These are phyloP conservation scores for Phytophthora pini DNA, from an alignment of 352 stramenopile genomes.

Conservation along the genomic window DNA sequence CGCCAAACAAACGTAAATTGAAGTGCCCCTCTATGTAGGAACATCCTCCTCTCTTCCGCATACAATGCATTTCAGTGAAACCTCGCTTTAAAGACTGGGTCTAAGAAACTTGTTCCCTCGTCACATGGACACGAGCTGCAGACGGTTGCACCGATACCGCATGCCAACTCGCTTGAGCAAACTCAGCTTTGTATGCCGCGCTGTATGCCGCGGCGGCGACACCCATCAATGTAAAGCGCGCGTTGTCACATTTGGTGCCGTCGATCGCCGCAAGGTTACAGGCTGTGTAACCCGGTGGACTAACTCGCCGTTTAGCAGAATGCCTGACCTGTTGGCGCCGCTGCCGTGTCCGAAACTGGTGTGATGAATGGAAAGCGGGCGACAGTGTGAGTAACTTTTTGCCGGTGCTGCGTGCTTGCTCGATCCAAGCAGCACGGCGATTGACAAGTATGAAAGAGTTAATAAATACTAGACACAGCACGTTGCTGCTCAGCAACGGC, in stretches of 20 bases:
- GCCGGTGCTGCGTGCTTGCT: slow-evolving; percentile 1
- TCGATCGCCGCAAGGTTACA: not conserved
- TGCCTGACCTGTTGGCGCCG: not conserved
- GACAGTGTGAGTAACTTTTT: slow-evolving; percentile 1
- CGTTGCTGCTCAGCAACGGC: no score
- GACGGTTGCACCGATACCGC: slow-evolving; percentile 21
- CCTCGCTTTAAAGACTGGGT: not conserved
- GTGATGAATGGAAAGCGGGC: not conserved
- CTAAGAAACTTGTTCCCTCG: not conserved
- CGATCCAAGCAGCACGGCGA: no score
- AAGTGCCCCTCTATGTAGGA: slow-evolving; percentile 11
- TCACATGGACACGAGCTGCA: slow-evolving; percentile 24
- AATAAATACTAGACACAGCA: no score
- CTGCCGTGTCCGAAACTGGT: not conserved
- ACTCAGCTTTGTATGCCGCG: slow-evolving; percentile 11
- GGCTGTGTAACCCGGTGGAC: not conserved
- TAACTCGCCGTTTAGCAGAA: not conserved
- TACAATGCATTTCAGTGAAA: slow-evolving; percentile 1
- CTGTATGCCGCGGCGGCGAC: not conserved
- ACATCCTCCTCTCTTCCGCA: not conserved
- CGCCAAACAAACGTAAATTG: slow-evolving; percentile 11
- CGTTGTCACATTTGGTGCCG: slow-evolving; percentile 6
- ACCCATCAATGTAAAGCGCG: slow-evolving; percentile 13
- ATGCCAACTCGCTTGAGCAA: slow-evolving; percentile 7
- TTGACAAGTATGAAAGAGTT: no score